Base-by-base conservation (phyloP, 371 early-diverging fungal species). In the Nematocida ironsii region DNA sequence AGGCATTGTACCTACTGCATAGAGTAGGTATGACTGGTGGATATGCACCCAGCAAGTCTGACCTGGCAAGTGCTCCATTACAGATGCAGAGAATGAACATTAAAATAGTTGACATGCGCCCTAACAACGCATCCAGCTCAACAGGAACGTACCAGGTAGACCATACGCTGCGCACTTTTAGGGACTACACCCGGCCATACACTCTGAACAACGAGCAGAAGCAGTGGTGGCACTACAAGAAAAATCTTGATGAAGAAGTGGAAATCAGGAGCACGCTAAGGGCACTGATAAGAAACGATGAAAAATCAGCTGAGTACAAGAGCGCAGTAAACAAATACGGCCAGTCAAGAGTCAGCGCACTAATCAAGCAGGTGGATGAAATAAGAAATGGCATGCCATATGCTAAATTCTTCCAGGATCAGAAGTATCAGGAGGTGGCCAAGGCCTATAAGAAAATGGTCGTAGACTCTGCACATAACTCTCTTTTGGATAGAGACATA, bases 71-170 rank as follows among this genome's bases (percentile, higher is more conserved):
- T 44, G 64, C 64, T 16, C 27, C 64, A 9, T 20, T 44, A 13
- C 64, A 64, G 42, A 64, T 64, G 42, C 27, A 42, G 64, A 27
- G 44, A 9, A 42, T 13, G 42, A 64, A 64, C 16, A 45, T 64
- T 13, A n/a, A 33, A 6, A 27, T 39, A 11, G 42, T 5, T 7
- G 58, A 58, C n/a, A 58, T 9, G 27, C 58, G 9, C 11, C 20
- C 11, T n/a, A 58, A 23, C 7, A 23, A 1, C 5, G 54, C 16
- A 54, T 16, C 13, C 16, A 54, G 20, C 1, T 20, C 54, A 13
- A 16, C 54, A 13, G 13, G 20, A 13, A 58, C 11, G 23, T 58
- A 58, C 23, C n/a, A 58, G 27, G 58, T 58, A 27, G 27, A 58
- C 20, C 23, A 58, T 23, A 58, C 20, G 0, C 11, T 7, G 9